Base-by-base conservation (phyloP, 2,329 filamentous ascomycete genomes). In the Graphilbum fragrans region DNA sequence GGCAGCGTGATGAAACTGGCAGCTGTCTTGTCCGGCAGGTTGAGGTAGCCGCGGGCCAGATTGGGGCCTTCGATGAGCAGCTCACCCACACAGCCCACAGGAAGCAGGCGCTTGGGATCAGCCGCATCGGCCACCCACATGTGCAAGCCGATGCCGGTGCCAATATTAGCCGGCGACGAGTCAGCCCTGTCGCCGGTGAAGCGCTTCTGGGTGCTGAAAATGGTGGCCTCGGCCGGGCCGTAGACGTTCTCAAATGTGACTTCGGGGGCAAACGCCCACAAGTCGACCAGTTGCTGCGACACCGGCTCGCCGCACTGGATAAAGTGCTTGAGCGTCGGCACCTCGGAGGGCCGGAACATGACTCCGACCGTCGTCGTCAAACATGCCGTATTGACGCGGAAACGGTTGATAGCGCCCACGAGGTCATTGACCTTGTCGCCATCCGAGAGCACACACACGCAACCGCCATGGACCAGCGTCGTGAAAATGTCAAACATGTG, bases 41-140 rank as follows among this genome's bases (percentile, higher is more conserved):
- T 33, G 14, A 33, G 31, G 17, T 33, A 76, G 23, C 70, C 67
- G 35, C 61, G 56, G 14, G 64, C 68, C 10, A 75, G 60, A 3
- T 64, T 59, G 1, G 69, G 69, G 1, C 65, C 64, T 43, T 61
- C 62, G 19, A 68, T 44, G 3, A 59, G 47, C 16, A 64, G 48
- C 41, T 64, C 61, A 3, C 57, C 58, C 9, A 57, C 50, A 2
- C 49, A 47, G 2, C 58, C 57, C 2, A 58, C 45, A 1, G 58
- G 56, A 9, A 55, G 42, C 8, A 60, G 42, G 5, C 35, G 27
- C 18, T 56, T 42, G 41, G 53, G 47, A 35, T 57, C 50, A 11
- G 52, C 46, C 1, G 52, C 49, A 18, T 56, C 45, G 16, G 53
- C 51, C 22, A 58, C 48, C 52, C 53, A 57, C 11, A n/a, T n/a